Percentiles rank a stretch among this genome's conserved stretches.
phyloP scores from a whole-genome alignment of 2,329 filamentous ascomycete genomes.

The Trichoderma sp. region DNA sequence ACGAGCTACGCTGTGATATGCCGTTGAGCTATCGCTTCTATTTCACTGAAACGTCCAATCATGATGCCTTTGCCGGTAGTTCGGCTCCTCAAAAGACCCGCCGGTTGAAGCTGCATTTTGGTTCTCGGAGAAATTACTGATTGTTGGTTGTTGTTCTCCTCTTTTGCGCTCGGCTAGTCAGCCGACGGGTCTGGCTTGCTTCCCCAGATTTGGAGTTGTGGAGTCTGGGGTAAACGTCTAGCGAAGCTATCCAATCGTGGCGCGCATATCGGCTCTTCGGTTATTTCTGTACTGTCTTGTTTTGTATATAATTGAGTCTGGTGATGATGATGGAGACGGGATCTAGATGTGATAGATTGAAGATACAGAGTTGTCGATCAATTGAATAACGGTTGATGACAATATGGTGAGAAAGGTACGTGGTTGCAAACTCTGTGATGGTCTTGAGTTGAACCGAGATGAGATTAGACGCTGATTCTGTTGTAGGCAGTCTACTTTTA shows the following conservation, averaged over 20 bases:
- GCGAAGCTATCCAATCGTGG: slow-evolving; percentile 12
- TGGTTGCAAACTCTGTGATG: background rate
- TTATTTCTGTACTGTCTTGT: background rate
- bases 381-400: background rate
- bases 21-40: background rate
- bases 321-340: slow-evolving; percentile 2
- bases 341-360: background rate
- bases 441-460: background rate
- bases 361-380: background rate
- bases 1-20: background rate
- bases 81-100: slow-evolving; percentile 9
- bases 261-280: slow-evolving; percentile 12
- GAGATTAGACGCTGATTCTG: background rate
- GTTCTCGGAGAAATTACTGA: background rate
- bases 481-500: slow-evolving; percentile 20
- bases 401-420: slow-evolving; percentile 22
- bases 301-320: slow-evolving; percentile 13
- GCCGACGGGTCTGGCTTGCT: background rate
- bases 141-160: background rate
- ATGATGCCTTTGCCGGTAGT: background rate
- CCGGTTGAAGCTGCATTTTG: background rate
- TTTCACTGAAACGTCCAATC: slow-evolving; percentile 13
- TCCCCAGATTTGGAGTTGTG: slow-evolving; percentile 9
- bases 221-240: background rate
- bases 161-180: background rate